These are phyloP conservation scores for Nannizziopsis barbatae DNA, from an alignment of 2,329 filamentous ascomycete genomes.

Conservation along the genomic window DNA sequence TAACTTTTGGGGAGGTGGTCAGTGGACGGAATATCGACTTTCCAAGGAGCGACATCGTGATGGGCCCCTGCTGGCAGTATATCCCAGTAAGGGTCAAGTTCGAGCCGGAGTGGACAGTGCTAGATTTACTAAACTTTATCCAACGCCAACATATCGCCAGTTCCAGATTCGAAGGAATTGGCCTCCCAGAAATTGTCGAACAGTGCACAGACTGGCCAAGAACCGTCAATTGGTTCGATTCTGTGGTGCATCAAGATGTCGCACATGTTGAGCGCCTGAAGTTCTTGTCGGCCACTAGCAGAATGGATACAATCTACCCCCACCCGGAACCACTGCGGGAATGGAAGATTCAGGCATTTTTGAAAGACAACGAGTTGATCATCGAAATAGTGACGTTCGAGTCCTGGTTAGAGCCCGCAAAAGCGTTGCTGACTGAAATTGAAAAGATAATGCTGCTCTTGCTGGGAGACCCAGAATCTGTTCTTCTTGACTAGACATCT, in stretches of 20 bases:
- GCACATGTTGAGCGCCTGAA: constrained; percentile 43
- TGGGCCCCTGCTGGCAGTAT: constrained; percentile 54
- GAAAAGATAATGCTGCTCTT: constrained; percentile 31
- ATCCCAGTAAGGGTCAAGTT: constrained; percentile 48
- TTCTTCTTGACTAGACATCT: constrained; percentile 5
- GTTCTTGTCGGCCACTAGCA: constrained; percentile 21
- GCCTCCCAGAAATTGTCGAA: constrained; percentile 38
- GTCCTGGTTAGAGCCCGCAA: constrained; percentile 43
- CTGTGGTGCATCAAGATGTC: constrained; percentile 47
- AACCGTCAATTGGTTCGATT: constrained; percentile 41
- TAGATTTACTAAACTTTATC: constrained; percentile 39
- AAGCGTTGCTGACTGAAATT: constrained; percentile 42
- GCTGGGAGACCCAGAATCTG: constrained; percentile 19
- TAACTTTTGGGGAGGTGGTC: constrained; percentile 52
- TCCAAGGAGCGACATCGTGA: constrained; percentile 40
- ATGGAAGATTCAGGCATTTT: constrained; percentile 54
- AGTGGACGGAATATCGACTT: constrained; percentile 49
- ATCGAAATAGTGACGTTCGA: constrained; percentile 52
- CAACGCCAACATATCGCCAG: constrained; percentile 43
- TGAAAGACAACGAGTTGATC: constrained; percentile 42
- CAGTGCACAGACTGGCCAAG: constrained; percentile 38
- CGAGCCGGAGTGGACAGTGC: constrained; percentile 33
- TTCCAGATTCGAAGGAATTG: constrained; percentile 40
- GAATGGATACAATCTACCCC: constrained; percentile 48
- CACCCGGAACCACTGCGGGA: constrained; percentile 44